Evolutionary conservation across 1,139 yeast species (phyloP), one percentile per base, ranked within the genome.

Genomic region (Magnusiomyces tetraspermus): DNA sequence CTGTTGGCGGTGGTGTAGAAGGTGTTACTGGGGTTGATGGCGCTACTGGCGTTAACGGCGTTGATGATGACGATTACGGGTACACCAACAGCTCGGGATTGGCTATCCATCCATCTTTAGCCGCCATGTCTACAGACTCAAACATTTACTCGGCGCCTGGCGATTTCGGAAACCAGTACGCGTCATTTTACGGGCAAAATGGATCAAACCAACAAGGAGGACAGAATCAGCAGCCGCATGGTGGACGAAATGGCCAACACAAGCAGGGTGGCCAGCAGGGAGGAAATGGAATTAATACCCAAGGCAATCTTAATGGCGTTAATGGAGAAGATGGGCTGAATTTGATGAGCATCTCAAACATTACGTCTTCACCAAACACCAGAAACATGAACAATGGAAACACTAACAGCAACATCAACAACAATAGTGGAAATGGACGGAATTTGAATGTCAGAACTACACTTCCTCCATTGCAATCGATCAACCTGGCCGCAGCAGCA

Each of bases 31-130:
- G 13, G 13, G 33, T 30, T 13, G 8, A 30, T 30, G 8, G 11
- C 33, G 13, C 33, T 30, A 8, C 33, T 8, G 13, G 13, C 11
- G 8, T 13, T 8, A 13, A 13, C 33, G 33, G 13, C 11, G 33
- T 13, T 30, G 33, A 30, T 8, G 8, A 36, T 36, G 40, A 36
- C 17, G 40, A 36, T n/a, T 10, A 36, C 40, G 28, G 23, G 2
- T 13, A 42, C 6, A 2, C 15, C 17, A n/a, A 22, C 3, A 21
- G 23, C 31, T 19, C 45, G 4, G 15, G 31, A 23, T n/a, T 46
- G 43, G 52, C 52, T 6, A 47, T 50, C 24, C 44, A 47, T 24
- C 50, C 50, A 1, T 42, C 44, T 6, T 28, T 47, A 4, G 50
- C 50, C 11, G 50, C 53, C 37, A 24, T 47, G 48, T 22, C 33